Evolutionary conservation across 805 yeast species (phyloP).

Genomic region (Danielia oregonensis): DNA sequence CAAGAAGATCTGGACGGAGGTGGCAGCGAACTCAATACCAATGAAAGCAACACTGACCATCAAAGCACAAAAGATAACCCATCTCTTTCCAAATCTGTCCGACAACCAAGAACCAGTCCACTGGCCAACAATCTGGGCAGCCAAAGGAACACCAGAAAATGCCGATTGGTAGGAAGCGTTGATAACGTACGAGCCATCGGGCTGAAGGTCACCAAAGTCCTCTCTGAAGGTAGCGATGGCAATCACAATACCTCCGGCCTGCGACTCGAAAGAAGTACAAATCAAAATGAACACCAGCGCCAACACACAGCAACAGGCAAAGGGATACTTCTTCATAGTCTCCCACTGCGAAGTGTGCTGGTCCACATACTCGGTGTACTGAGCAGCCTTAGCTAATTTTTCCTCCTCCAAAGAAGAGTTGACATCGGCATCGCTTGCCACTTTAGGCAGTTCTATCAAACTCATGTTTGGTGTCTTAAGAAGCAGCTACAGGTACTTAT

Average conservation of each 20-base stretch:
- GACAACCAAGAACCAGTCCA: too few species aligned
- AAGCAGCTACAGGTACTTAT: too few species aligned
- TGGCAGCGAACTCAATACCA: too few species aligned
- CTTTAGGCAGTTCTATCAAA: too few species aligned
- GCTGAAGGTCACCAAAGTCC: neutral
- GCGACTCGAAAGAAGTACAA: conserved; percentile 1
- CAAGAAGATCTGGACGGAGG: too few species aligned
- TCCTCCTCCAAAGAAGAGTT: neutral
- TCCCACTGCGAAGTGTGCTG: neutral
- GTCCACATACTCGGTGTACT: neutral
- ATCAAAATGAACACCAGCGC: neutral
- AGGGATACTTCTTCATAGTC: neutral
- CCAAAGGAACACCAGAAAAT: neutral
- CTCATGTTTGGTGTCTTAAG: too few species aligned
- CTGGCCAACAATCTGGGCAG: neutral
- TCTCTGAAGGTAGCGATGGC: conserved; percentile 1
- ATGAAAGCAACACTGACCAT: too few species aligned
- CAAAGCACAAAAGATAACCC: too few species aligned
- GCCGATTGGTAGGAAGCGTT: neutral
- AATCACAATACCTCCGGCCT: conserved; percentile 1
- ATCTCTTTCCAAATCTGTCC: too few species aligned
- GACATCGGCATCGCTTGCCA: too few species aligned
- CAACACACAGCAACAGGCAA: neutral
- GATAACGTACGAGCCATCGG: neutral
- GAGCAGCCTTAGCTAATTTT: neutral